Evolutionary conservation across 2,329 filamentous ascomycete genomes (phyloP).

Genomic region (Bipolaris victoriae): DNA sequence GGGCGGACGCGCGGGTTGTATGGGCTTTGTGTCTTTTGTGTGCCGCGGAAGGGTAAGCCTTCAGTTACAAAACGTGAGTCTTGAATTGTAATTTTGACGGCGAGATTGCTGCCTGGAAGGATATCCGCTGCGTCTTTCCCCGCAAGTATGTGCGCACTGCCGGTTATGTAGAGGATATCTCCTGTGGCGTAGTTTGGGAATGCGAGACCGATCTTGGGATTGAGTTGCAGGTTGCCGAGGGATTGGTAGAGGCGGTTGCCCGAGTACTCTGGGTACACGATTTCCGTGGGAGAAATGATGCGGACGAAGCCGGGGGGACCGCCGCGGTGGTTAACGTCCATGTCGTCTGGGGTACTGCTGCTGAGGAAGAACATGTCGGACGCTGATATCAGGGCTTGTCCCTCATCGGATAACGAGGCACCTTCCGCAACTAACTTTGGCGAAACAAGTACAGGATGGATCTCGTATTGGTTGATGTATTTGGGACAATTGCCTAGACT

Average conservation of each 20-base stretch:
- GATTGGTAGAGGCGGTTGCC: conserved; percentile 86
- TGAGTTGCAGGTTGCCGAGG: conserved; percentile 74
- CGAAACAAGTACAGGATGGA: conserved; percentile 61
- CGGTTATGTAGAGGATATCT: conserved; percentile 76
- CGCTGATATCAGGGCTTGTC: conserved; percentile 64
- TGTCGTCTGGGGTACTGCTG: conserved; percentile 66
- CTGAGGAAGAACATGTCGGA: conserved; percentile 82
- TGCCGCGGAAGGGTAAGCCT: conserved; percentile 72
- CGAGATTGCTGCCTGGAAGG: conserved; percentile 74
- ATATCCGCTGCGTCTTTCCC: conserved; percentile 66
- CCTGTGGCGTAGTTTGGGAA: conserved; percentile 77
- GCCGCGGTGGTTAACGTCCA: conserved; percentile 86
- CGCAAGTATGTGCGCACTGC: conserved; percentile 69
- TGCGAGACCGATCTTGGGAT: conserved; percentile 70
- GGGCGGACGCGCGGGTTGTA: conserved; percentile 79
- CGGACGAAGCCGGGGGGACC: conserved; percentile 76
- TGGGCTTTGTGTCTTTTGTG: conserved; percentile 66
- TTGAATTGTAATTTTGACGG: conserved; percentile 69
- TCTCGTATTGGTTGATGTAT: conserved; percentile 77
- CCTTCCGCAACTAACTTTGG: conserved; percentile 60
- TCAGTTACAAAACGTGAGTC: conserved; percentile 67
- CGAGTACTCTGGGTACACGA: conserved; percentile 83
- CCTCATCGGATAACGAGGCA: conserved; percentile 59
- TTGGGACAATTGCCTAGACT: conserved; percentile 85
- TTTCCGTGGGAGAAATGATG: conserved; percentile 64